phyloP scores from a whole-genome alignment of 805 yeast species.

The Candida sanyiensis region DNA sequence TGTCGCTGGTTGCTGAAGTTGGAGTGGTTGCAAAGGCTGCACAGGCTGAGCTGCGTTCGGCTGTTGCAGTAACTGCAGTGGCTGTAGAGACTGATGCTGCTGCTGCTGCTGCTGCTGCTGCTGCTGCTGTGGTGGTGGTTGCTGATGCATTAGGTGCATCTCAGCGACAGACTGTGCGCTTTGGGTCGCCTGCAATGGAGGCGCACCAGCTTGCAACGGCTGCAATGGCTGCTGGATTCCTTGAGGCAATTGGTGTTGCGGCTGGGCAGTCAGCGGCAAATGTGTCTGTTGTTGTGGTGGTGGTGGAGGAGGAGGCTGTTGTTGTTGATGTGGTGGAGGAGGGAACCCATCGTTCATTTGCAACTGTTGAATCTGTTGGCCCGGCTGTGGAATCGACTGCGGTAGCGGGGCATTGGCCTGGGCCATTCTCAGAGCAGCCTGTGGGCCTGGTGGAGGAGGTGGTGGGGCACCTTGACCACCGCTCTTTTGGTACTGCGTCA shows the following conservation, averaged over 20 bases:
- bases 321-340: slow-evolving; percentile 11
- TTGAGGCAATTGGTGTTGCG: slow-evolving; percentile 11
- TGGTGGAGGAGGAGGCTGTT: slow-evolving; percentile 9
- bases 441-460: slow-evolving; percentile 64
- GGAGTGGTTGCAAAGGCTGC: slow-evolving; percentile 5
- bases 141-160: slow-evolving; percentile 23
- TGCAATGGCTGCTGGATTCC: slow-evolving; percentile 20
- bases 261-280: too few species aligned
- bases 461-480: slow-evolving; percentile 50
- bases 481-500: slow-evolving; percentile 65
- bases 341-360: slow-evolving; percentile 16
- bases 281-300: slow-evolving; percentile 9
- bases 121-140: slow-evolving; percentile 23
- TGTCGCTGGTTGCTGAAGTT: slow-evolving; percentile 6
- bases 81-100: slow-evolving; percentile 1
- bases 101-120: slow-evolving; percentile 10
- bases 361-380: slow-evolving; percentile 22
- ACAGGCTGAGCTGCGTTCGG: slow-evolving; percentile 11
- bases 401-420: slow-evolving; percentile 52
- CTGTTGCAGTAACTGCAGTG: slow-evolving; percentile 1
- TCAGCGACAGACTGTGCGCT: not conserved
- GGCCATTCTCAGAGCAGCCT: slow-evolving; percentile 46
- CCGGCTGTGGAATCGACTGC: slow-evolving; percentile 31
- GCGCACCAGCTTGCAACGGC: slow-evolving; percentile 10
- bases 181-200: slow-evolving; percentile 1